phyloP scores from a whole-genome alignment of 768 basidiomycete species.

The Krasilnikovozyma curviuscula region DNA sequence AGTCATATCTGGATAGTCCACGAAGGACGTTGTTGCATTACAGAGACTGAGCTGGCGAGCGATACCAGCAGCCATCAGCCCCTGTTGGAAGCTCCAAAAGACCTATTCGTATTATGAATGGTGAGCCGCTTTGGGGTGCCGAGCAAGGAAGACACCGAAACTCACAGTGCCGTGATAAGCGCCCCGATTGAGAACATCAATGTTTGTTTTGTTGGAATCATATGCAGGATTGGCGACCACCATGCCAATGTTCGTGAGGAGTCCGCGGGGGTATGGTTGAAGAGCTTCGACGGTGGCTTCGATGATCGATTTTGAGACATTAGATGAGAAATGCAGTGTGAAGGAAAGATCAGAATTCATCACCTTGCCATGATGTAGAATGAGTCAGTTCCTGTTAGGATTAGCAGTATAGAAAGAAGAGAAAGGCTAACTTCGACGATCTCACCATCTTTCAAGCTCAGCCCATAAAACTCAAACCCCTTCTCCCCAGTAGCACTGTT shows the following conservation, averaged over 20 bases:
- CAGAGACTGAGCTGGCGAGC: conserved; percentile 29
- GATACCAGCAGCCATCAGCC: conserved; percentile 32
- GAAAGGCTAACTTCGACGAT: conserved; percentile 27
- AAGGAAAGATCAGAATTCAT: conserved; percentile 32
- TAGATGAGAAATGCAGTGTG: conserved; percentile 29
- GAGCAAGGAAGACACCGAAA: no score
- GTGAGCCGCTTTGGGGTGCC: conserved; percentile 6
- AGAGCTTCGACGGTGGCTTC: conserved; percentile 29
- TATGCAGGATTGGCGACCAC: conserved; percentile 34
- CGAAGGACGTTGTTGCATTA: conserved; percentile 18
- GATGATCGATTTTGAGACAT: conserved; percentile 27
- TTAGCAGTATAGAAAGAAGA: not conserved
- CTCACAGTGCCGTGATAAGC: conserved; percentile 29
- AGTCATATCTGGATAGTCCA: conserved; percentile 15
- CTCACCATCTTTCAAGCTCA: conserved; percentile 30
- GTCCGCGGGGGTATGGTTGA: conserved; percentile 32
- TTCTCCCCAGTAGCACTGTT: no score
- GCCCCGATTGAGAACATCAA: conserved; percentile 26
- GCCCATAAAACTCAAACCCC: conserved; percentile 31
- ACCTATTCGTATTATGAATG: conserved; percentile 14
- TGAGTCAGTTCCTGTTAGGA: not conserved
- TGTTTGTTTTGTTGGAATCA: conserved; percentile 30
- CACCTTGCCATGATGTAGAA: conserved; percentile 18
- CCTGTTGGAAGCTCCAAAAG: conserved; percentile 31
- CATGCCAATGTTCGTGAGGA: conserved; percentile 34